phyloP scores from a whole-genome alignment of 306 rosid genomes.

The Begonia fuchsioides region DNA sequence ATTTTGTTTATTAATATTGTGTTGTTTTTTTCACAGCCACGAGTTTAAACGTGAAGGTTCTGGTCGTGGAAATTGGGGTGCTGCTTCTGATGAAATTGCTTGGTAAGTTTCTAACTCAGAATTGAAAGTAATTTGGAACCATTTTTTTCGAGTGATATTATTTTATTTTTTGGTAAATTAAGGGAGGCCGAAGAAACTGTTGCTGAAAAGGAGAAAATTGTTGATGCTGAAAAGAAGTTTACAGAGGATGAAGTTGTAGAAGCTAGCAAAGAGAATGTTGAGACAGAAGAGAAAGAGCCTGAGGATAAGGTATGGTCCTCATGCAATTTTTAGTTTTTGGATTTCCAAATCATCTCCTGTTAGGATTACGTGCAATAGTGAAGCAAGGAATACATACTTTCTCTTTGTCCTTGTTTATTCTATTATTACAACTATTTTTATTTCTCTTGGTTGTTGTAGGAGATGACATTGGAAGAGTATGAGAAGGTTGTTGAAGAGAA shows the following conservation, averaged over 20 bases:
- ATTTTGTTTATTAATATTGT: too few relatives aligned
- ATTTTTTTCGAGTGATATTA: not conserved
- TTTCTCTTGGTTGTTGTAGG: slow-evolving; percentile 21
- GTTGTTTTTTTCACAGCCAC: slow-evolving; percentile 6
- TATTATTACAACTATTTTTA: too few relatives aligned
- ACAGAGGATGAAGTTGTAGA: slow-evolving; percentile 40
- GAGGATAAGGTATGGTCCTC: slow-evolving; percentile 57
- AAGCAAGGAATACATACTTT: not conserved
- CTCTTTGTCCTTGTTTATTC: not conserved
- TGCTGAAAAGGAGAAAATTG: slow-evolving; percentile 45
- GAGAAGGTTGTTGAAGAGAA: slow-evolving; percentile 73
- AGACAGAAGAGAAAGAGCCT: slow-evolving; percentile 54
- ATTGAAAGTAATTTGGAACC: not conserved
- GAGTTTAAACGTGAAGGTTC: slow-evolving; percentile 42
- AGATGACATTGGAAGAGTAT: slow-evolving; percentile 89
- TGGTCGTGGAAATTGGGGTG: slow-evolving; percentile 54
- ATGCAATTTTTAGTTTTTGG: not conserved
- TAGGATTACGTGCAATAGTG: too few relatives aligned
- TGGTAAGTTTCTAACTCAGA: slow-evolving; percentile 17
- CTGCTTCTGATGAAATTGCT: slow-evolving; percentile 19
- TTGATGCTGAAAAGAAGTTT: slow-evolving; percentile 46
- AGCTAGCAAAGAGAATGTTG: slow-evolving; percentile 56
- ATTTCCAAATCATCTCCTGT: too few relatives aligned
- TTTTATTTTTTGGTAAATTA: not conserved
- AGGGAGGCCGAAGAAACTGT: slow-evolving; percentile 48